Conservation (phyloP, 805 yeast genomes). For the Yamadazyma sp. region DNA sequence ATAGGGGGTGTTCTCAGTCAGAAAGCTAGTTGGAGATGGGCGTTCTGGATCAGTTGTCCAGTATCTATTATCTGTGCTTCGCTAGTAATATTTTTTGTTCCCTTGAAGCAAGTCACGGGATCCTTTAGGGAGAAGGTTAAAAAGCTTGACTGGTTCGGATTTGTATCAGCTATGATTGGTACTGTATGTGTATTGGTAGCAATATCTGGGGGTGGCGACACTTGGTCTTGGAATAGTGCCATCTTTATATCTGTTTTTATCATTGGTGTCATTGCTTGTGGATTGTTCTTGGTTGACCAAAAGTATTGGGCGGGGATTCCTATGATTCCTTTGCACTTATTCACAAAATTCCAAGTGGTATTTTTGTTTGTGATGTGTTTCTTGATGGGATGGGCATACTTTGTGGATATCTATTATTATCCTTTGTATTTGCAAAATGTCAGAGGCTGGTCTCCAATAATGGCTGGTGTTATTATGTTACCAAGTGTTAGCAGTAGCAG, state of each 20-base stretch:
- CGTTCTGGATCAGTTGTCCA: slow-evolving; percentile 15
- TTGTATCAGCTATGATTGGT: slow-evolving; percentile 46
- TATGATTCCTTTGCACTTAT: slow-evolving; percentile 45
- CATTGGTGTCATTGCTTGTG: slow-evolving; percentile 32
- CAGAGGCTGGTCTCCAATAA: slow-evolving; percentile 25
- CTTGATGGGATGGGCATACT: slow-evolving; percentile 51
- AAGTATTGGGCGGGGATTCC: slow-evolving; percentile 48
- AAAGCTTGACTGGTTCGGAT: slow-evolving; percentile 55
- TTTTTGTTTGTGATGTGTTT: slow-evolving; percentile 39
- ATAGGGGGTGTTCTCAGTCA: slow-evolving; percentile 14
- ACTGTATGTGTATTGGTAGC: slow-evolving; percentile 55
- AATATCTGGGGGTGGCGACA: slow-evolving; percentile 59
- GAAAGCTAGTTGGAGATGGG: slow-evolving; percentile 14
- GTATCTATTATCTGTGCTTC: slow-evolving; percentile 8
- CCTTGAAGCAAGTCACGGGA: slow-evolving; percentile 22
- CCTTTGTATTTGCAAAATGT: slow-evolving; percentile 25
- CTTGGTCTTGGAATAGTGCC: slow-evolving; percentile 53
- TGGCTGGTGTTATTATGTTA: slow-evolving; percentile 13
- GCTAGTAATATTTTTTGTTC: slow-evolving; percentile 13
- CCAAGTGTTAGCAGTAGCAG: slow-evolving; percentile 16
- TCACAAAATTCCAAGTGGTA: slow-evolving; percentile 38
- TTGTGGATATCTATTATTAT: slow-evolving; percentile 47
- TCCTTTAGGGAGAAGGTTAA: slow-evolving; percentile 36
- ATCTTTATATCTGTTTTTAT: slow-evolving; percentile 33
- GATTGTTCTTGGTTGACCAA: slow-evolving; percentile 50